Percentiles rank a stretch among this genome's conserved stretches.
Conservation (phyloP, 768 basidiomycete species). For the Rhizopogon sp. region DNA sequence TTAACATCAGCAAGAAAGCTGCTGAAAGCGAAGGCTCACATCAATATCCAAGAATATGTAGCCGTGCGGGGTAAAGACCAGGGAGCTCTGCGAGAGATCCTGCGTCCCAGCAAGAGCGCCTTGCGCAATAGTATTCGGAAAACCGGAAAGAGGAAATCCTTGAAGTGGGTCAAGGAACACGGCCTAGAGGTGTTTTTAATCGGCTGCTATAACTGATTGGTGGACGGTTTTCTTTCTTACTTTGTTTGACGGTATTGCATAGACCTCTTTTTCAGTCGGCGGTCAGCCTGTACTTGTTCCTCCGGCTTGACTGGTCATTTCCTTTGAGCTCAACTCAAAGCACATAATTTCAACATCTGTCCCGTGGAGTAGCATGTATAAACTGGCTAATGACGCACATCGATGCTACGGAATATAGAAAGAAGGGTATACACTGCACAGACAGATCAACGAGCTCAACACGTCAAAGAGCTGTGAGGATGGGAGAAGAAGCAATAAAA, state of each 20-base stretch:
- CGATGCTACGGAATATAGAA: not conserved
- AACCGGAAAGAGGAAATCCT: conserved; percentile 40
- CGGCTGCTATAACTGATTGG: conserved; percentile 34
- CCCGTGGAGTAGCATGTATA: not conserved
- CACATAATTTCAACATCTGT: not conserved
- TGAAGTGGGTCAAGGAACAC: conserved; percentile 57
- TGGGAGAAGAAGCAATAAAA: not conserved
- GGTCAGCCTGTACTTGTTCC: not conserved
- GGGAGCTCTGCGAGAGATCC: conserved; percentile 50
- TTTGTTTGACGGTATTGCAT: not conserved
- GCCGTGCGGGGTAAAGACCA: conserved; percentile 60
- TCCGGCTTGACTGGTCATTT: not conserved
- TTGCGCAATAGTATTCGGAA: conserved; percentile 56
- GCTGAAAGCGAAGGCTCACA: conserved; percentile 59
- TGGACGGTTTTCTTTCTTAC: not conserved
- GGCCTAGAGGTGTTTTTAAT: conserved; percentile 65
- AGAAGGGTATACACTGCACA: not conserved
- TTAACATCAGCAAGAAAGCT: conserved; percentile 64
- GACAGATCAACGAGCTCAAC: not conserved
- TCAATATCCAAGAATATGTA: conserved; percentile 73
- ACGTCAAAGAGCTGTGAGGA: not conserved
- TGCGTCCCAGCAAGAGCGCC: conserved; percentile 58
- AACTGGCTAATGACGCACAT: not conserved
- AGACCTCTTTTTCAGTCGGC: not conserved
- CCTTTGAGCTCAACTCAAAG: not conserved